Conservation (phyloP, 2,329 filamentous ascomycete genomes). For the Microdochium paspali region DNA sequence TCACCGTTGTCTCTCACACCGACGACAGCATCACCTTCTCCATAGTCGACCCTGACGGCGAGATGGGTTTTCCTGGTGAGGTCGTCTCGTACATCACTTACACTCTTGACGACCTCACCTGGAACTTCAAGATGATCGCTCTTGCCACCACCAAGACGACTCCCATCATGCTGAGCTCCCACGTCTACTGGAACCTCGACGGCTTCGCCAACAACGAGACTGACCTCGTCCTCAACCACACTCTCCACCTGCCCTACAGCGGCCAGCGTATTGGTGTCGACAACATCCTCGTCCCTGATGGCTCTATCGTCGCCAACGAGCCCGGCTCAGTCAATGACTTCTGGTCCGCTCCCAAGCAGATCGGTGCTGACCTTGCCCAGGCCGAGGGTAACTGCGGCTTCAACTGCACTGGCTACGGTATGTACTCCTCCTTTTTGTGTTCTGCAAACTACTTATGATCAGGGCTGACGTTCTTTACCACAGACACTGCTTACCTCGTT, state of each 20-base stretch:
- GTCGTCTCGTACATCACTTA: slow-evolving; percentile 69
- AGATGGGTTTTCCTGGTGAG: slow-evolving; percentile 71
- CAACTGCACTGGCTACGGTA: slow-evolving; percentile 78
- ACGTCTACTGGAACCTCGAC: slow-evolving; percentile 78
- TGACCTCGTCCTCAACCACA: slow-evolving; percentile 57
- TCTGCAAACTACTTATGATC: neutral
- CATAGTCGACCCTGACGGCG: slow-evolving; percentile 62
- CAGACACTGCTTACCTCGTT: slow-evolving; percentile 60
- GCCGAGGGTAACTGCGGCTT: slow-evolving; percentile 67
- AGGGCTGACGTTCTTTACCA: slow-evolving; percentile 1
- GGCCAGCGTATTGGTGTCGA: slow-evolving; percentile 61
- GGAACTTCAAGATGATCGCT: slow-evolving; percentile 66
- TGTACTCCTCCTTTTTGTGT: slow-evolving; percentile 11
- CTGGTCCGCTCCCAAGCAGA: slow-evolving; percentile 71
- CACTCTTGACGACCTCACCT: slow-evolving; percentile 54
- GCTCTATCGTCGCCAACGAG: slow-evolving; percentile 62
- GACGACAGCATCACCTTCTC: slow-evolving; percentile 64
- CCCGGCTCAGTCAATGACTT: slow-evolving; percentile 66
- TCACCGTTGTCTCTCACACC: slow-evolving; percentile 62
- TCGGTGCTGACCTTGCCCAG: slow-evolving; percentile 60
- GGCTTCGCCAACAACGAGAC: slow-evolving; percentile 68
- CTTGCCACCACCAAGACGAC: slow-evolving; percentile 64
- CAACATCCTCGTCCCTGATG: slow-evolving; percentile 65
- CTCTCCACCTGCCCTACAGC: slow-evolving; percentile 62
- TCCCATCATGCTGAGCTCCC: slow-evolving; percentile 69